Base-by-base conservation (phyloP, 345 rosid genomes). In the Dovyalis caffra region DNA sequence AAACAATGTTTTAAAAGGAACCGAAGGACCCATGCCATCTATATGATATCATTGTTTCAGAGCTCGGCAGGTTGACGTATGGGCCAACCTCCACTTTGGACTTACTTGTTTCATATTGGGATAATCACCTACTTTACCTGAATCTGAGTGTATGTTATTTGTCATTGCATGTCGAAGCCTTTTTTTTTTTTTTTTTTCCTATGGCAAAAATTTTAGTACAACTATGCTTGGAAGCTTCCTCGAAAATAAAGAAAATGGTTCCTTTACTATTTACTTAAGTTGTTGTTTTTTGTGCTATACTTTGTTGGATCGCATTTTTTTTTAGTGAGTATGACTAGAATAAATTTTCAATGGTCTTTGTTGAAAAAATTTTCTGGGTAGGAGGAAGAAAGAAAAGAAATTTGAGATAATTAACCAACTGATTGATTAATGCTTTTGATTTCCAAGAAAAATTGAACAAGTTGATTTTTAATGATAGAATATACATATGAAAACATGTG, bases 1-100 rank as follows among this genome's bases (percentile, higher is more conserved):
- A 53, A 56, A 40, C 53, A 65, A 58, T 47, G 43, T 18, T 43
- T 37, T 21, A 16, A 8, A 34, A 34, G 43, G 62, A 62, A 14
- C 45, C 11, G 5, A 47, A 81, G 76, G 79, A 34, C 77, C 85
- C 85, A 64, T 79, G n/a, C 49, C 78, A 18, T 68, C 74, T 62
- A 26, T 31, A 32, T 77, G 23, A 31, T 34, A 26, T 37, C 76
- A 70, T 68, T 64, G 64, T 74, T 79, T 81, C 67, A 49, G 53
- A 72, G 15, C 35, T 12, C 20, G 20, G 67, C 70, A 72, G 74
- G 61, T 74, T 77, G 77, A 76, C 82, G 32, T 31, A 74, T 72
- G 75, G 80, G 69, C 77, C 82, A 79, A 66, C 69, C 80, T 28
- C 76, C 57, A 29, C 38, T 53, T 45, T 53, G 23, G 16, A 29